Evolutionary conservation across 2,329 filamentous ascomycete species (phyloP), one percentile per base, ranked within the genome.

Genomic region (Lecanicillium sp.): DNA sequence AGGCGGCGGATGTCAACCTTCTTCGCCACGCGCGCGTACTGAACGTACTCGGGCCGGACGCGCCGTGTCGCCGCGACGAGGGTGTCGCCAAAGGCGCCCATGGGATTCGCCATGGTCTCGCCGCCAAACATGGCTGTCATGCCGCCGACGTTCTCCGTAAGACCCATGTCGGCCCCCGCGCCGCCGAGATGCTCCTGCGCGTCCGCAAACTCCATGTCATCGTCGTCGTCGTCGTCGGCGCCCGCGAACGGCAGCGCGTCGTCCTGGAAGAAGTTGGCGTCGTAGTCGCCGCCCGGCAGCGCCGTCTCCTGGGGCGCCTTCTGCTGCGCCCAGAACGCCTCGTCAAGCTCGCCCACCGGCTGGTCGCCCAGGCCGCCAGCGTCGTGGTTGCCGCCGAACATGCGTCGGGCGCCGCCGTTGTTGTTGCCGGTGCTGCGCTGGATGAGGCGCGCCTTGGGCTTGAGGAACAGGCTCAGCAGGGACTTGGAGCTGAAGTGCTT

Each of bases 401-500:
- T 65, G 15, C 69, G 69, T 26, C 65, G 63, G 45, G 68, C 70
- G 27, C 71, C 70, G 19, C n/a, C n/a, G n/a, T 33, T 21, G 39
- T 78, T 21, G 39, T 78, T 72, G 4, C 73, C 71, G 37, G 73
- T 68, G 53, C 77, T 82, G 40, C 83, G 78, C 49, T 82, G 79
- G 37, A 86, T 83, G 66, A 96, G 79, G 35, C 86, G 84, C 10
- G 90, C 89, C 64, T 90, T 95, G 23, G 93, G 93, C 65, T 98
- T 98, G 23, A 97, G 75, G 75, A 97, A 98, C 1, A 98, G 77
- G 43, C 83, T 86, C 6, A 97, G 74, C 1, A 98, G 74, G 55
- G 95, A 88, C 61, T 86, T 87, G 8, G 91, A 97, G 70, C 90
- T 95, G 72, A 98, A 97, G 64, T 97, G 90, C 67, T 96, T 96